Base-by-base conservation (phyloP, 2,329 filamentous ascomycete species). In the Amauroascus niger region DNA sequence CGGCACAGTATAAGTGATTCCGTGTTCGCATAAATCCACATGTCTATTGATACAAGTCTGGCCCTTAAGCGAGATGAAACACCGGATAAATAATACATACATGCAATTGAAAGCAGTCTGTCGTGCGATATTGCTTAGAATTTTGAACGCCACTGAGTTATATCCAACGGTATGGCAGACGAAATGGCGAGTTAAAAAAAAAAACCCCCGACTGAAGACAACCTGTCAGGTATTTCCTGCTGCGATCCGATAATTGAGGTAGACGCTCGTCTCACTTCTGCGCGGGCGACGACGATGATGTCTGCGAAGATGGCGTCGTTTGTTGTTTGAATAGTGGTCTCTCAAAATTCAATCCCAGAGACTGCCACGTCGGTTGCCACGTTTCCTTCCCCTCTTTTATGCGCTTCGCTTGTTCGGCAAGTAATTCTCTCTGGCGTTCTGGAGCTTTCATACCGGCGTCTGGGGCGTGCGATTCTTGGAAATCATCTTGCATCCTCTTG, bases 381-480 rank as follows among this genome's bases (percentile, higher is more conserved):
- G 73, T 74, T 62, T 77, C 73, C 67, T 79, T 75, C 18, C 82
- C 81, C 48, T 74, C 70, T 58, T 87, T 67, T 62, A 89, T 64
- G 62, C 76, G 73, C 71, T 79, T 75, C 16, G 86, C 87, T 70
- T 86, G 79, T 65, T 77, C 69, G 57, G 74, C 76, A 62, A 81
- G 75, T 22, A 67, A 66, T 58, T 68, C 68, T 62, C 78, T 70
- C 58, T 75, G 69, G 26, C 62, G 63, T 40, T 64, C 65, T 52
- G 73, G 65, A 59, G 69, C 63, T 44, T 70, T 69, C 63, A 69
- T 65, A 59, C 69, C 68, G 2, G 64, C 64, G 37, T 71, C 62
- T 28, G 67, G 63, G 35, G 61, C 60, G 49, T 64, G 57, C 44
- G 69, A 57, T 51, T 72, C 66, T 49, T 71, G 65, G 58, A 63